These are phyloP conservation scores for Blumeriella jaapii DNA, from an alignment of 2,329 filamentous ascomycete species.

Conservation along the genomic window DNA sequence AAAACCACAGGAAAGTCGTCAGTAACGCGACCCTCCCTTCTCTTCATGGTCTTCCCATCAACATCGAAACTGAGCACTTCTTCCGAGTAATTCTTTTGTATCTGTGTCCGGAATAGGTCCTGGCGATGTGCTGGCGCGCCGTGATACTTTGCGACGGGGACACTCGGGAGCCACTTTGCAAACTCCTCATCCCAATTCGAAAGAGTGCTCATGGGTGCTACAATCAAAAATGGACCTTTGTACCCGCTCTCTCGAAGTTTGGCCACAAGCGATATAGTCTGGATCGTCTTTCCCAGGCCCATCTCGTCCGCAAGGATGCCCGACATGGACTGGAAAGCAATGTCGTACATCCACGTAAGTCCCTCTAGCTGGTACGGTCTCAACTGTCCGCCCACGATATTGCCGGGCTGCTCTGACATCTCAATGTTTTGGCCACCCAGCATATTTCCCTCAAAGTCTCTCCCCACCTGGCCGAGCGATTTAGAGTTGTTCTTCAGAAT, in stretches of 20 bases:
- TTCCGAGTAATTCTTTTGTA: slow-evolving; percentile 51
- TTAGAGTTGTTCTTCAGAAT: slow-evolving; percentile 54
- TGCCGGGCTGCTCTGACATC: slow-evolving; percentile 75
- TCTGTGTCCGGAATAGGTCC: slow-evolving; percentile 57
- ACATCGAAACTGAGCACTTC: slow-evolving; percentile 7
- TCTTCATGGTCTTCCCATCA: slow-evolving; percentile 3
- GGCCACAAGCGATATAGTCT: slow-evolving; percentile 45
- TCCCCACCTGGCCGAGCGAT: slow-evolving; percentile 49
- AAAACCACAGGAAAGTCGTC: slow-evolving; percentile 80
- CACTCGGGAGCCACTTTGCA: slow-evolving; percentile 74
- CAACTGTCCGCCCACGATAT: slow-evolving; percentile 83
- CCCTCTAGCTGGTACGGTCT: slow-evolving; percentile 89
- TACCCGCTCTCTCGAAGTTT: slow-evolving; percentile 80
- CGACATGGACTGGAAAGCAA: slow-evolving; percentile 53
- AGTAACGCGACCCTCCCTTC: slow-evolving; percentile 41
- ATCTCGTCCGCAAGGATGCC: slow-evolving; percentile 49
- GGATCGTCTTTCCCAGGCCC: slow-evolving; percentile 48
- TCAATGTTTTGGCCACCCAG: slow-evolving; percentile 56
- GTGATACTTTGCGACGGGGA: slow-evolving; percentile 86
- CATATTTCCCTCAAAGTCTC: slow-evolving; percentile 45
- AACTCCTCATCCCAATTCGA: slow-evolving; percentile 97
- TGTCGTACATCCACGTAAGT: slow-evolving; percentile 75
- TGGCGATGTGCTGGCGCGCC: slow-evolving; percentile 70
- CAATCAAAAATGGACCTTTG: slow-evolving; percentile 76
- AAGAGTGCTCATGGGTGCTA: slow-evolving; percentile 81